phyloP scores from a whole-genome alignment of 1,284 basidiomycete genomes.

The Lentinula novae-zelandiae region DNA sequence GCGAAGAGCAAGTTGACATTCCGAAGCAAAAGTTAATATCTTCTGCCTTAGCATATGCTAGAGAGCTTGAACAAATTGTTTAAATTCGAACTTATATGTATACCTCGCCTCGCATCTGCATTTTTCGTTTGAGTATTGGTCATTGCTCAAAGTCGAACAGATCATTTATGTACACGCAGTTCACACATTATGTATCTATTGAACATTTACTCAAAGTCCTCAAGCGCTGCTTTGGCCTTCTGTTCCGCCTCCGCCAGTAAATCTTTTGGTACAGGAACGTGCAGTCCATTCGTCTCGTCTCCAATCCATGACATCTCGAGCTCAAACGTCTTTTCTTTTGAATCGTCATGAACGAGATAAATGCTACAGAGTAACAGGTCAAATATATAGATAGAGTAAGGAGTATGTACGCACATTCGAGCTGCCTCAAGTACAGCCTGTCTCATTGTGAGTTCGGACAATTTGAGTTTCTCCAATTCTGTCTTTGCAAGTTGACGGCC shows the following conservation, averaged over 20 bases:
- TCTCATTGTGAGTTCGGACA: slow-evolving; percentile 72
- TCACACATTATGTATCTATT: neutral
- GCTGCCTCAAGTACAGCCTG: slow-evolving; percentile 95
- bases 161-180: neutral
- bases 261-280: slow-evolving; percentile 83
- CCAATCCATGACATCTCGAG: slow-evolving; percentile 98
- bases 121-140: neutral
- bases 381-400: neutral
- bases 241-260: slow-evolving; percentile 83
- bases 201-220: slow-evolving; percentile 74
- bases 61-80: slow-evolving; percentile 87
- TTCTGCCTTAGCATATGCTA: slow-evolving; percentile 73
- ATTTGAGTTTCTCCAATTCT: slow-evolving; percentile 93
- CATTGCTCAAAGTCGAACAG: neutral
- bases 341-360: slow-evolving; percentile 95
- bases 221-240: slow-evolving; percentile 86
- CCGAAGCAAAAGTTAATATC: slow-evolving; percentile 79
- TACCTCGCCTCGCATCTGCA: neutral
- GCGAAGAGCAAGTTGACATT: slow-evolving; percentile 76
- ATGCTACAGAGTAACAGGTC: slow-evolving; percentile 54
- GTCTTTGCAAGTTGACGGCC: slow-evolving; percentile 97
- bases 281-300: slow-evolving; percentile 78
- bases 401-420: slow-evolving; percentile 69
- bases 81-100: slow-evolving; percentile 37
- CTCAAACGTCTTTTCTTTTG: slow-evolving; percentile 98